Conservation (phyloP, 129 eudicot genomes). For the Arctium lappa region DNA sequence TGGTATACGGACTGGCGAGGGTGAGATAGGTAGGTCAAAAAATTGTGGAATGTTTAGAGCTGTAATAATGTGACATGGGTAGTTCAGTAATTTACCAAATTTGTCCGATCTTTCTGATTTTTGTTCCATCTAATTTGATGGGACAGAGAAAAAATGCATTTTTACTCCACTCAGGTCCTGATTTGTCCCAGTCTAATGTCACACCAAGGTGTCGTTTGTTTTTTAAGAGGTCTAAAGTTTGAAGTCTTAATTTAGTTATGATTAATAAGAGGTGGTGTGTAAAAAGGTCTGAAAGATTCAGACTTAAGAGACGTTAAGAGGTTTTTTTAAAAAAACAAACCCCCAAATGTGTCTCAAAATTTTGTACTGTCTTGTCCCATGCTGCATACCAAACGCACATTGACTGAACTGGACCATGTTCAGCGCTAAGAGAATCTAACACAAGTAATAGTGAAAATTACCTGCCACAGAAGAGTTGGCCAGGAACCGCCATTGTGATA, state of each 20-base stretch:
- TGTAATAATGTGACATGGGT: no score
- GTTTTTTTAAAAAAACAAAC: no score
- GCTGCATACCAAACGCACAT: neutral
- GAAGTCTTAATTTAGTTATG: no score
- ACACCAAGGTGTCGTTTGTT: no score
- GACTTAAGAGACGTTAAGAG: no score
- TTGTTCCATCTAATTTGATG: neutral
- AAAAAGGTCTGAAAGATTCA: no score
- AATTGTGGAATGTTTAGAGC: neutral
- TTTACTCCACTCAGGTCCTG: neutral
- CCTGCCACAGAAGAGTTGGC: slow-evolving; percentile 99
- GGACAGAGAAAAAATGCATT: neutral
- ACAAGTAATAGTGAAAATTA: slow-evolving; percentile 17
- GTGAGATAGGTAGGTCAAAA: neutral
- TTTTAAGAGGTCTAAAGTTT: no score
- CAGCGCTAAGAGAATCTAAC: neutral
- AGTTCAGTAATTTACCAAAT: neutral
- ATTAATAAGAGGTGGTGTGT: no score
- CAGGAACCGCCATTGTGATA: slow-evolving; percentile 99
- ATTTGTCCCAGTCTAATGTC: neutral
- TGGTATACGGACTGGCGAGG: neutral
- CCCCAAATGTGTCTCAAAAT: neutral
- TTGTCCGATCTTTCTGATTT: no score
- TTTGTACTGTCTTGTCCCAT: neutral
- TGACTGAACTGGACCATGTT: no score